A percentile compares a stretch with the other conserved stretches of the same genome.
Conservation (phyloP, 495 filamentous ascomycete species). For the Hyaloscypha bicolor region DNA sequence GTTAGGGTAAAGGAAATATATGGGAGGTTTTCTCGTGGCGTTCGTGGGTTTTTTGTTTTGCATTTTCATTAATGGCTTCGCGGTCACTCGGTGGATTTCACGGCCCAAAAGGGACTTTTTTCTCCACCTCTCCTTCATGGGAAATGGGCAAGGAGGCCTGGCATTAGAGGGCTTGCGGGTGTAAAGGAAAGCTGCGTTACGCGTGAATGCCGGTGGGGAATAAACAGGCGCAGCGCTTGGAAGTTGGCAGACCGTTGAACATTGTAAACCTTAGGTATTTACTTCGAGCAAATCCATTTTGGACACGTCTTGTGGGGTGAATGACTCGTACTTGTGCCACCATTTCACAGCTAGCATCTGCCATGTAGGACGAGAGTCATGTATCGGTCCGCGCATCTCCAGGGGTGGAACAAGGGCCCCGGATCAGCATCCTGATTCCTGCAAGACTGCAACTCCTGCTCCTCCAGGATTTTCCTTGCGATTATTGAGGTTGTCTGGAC, state of each 20-base stretch:
- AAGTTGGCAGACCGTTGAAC: too few relatives aligned
- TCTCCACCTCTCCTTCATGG: background rate
- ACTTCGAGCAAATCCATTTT: background rate
- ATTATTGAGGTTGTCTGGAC: background rate
- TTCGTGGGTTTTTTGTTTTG: background rate
- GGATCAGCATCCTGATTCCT: background rate
- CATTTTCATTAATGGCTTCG: background rate
- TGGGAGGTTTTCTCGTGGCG: background rate
- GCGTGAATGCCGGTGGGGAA: background rate
- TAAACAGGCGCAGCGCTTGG: background rate
- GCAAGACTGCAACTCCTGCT: background rate
- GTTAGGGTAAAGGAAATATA: background rate
- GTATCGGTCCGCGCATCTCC: too few relatives aligned
- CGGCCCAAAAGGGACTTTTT: background rate
- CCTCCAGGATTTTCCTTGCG: too few relatives aligned
- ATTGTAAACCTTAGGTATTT: background rate
- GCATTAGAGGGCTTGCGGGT: background rate
- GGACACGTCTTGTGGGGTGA: background rate
- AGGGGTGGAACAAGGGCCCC: too few relatives aligned
- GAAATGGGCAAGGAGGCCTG: background rate
- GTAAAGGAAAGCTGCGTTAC: background rate
- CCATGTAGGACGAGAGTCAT: too few relatives aligned
- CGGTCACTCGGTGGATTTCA: background rate
- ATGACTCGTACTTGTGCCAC: background rate
- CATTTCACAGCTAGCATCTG: too few relatives aligned